Evolutionary conservation across 1,284 basidiomycete species (phyloP).

Genomic region (Boletus sp.): DNA sequence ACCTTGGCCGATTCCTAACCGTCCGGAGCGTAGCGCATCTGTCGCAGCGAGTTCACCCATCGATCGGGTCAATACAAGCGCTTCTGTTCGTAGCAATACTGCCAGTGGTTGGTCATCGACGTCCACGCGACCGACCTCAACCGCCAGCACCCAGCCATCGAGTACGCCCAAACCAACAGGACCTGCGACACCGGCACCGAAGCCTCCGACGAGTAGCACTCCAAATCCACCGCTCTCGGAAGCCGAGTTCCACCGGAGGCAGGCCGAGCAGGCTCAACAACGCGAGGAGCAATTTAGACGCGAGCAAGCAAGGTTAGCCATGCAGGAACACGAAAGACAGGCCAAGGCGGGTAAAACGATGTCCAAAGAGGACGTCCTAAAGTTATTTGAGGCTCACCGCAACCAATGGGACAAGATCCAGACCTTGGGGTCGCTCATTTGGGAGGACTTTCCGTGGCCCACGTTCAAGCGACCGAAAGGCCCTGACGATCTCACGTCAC

Average conservation of each 20-base stretch:
- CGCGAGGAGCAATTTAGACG: conserved; percentile 63
- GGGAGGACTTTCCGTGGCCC: conserved; percentile 75
- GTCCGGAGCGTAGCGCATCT: conserved; percentile 28
- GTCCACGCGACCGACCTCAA: conserved; percentile 38
- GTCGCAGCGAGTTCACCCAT: conserved; percentile 31
- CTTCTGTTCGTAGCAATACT: conserved; percentile 33
- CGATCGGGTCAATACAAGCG: conserved; percentile 33
- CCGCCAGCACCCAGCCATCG: conserved; percentile 37
- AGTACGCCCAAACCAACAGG: conserved; percentile 37
- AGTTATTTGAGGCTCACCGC: conserved; percentile 59
- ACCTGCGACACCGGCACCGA: conserved; percentile 30
- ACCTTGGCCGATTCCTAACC: conserved; percentile 40
- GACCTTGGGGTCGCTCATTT: conserved; percentile 41
- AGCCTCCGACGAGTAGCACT: conserved; percentile 21
- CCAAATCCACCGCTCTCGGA: conserved; percentile 42
- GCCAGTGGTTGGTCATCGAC: conserved; percentile 38
- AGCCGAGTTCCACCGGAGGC: conserved; percentile 57
- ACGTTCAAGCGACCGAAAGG: conserved; percentile 55
- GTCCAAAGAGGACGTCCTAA: conserved; percentile 56
- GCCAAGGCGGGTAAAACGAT: conserved; percentile 49
- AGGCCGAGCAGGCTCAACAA: conserved; percentile 56
- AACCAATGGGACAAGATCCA: conserved; percentile 57
- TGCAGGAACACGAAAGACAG: conserved; percentile 47
- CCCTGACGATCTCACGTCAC: conserved; percentile 61
- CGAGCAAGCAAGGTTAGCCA: conserved; percentile 54